These are phyloP conservation scores for Diutina neorugosa DNA, from an alignment of 1,139 yeast species.

Conservation along the genomic window DNA sequence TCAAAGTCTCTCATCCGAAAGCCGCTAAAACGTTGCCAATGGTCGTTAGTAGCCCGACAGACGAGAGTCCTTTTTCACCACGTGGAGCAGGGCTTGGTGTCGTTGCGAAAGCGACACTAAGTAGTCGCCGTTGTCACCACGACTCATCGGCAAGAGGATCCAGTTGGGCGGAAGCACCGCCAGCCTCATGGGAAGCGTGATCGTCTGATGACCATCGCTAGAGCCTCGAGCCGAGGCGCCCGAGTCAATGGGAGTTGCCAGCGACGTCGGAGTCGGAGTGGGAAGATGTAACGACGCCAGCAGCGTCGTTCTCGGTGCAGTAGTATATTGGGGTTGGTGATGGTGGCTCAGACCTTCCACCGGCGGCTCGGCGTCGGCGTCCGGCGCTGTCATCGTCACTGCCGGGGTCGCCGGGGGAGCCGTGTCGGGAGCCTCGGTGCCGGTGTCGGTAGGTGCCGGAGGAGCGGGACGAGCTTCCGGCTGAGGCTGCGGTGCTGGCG, in stretches of 20 bases:
- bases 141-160: constrained; percentile 18
- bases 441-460: not conserved
- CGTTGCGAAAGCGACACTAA: constrained; percentile 12
- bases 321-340: not conserved
- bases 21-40: not conserved
- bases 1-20: no score
- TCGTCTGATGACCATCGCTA: constrained; percentile 11
- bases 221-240: no score
- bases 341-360: not conserved
- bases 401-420: not conserved
- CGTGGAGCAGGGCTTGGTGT: not conserved
- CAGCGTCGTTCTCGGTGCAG: not conserved
- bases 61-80: not conserved
- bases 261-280: constrained; percentile 1
- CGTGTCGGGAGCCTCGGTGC: not conserved
- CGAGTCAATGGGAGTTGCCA: not conserved
- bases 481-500: constrained; percentile 4
- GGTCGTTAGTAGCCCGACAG: not conserved
- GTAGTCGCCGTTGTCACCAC: constrained; percentile 9
- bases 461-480: constrained; percentile 5
- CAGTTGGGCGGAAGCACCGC: constrained; percentile 26
- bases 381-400: not conserved
- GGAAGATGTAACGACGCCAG: not conserved
- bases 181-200: constrained; percentile 12
- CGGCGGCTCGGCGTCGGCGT: not conserved